phyloP scores from a whole-genome alignment of 2,329 filamentous ascomycete genomes.

The Hypomyces rosellus region DNA sequence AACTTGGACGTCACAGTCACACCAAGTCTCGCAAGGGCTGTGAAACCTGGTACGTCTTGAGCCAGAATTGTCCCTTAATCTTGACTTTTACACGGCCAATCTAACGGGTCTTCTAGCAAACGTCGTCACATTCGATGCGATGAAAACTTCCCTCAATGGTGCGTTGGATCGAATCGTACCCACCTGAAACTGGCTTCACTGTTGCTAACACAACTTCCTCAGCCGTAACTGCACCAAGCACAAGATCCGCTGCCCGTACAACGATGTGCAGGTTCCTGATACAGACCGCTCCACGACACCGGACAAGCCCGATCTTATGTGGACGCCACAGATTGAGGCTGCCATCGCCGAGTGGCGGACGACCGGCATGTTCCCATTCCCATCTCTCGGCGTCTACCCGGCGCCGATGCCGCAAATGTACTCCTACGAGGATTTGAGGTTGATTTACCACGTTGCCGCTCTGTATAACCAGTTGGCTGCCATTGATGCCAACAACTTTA shows the following conservation, averaged over 20 bases:
- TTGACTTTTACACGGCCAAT: not conserved
- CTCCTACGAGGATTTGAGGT: slow-evolving; percentile 69
- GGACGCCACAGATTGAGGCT: slow-evolving; percentile 78
- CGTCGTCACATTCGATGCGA: slow-evolving; percentile 95
- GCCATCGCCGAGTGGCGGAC: slow-evolving; percentile 77
- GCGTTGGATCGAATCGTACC: slow-evolving; percentile 27
- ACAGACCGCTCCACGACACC: slow-evolving; percentile 54
- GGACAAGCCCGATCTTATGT: slow-evolving; percentile 66
- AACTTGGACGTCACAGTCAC: slow-evolving; percentile 54
- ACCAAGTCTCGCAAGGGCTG: slow-evolving; percentile 98
- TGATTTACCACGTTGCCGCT: slow-evolving; percentile 85
- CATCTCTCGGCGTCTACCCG: slow-evolving; percentile 70
- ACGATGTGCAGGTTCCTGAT: slow-evolving; percentile 67
- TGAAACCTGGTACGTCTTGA: slow-evolving; percentile 66
- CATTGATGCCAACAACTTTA: slow-evolving; percentile 74
- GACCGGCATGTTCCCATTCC: slow-evolving; percentile 80
- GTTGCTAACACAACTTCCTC: slow-evolving; percentile 16
- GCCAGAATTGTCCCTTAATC: not conserved
- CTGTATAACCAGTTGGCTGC: slow-evolving; percentile 77
- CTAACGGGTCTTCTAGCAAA: slow-evolving; percentile 50
- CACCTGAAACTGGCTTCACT: not conserved
- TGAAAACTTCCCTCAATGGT: slow-evolving; percentile 97
- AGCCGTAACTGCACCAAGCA: slow-evolving; percentile 99
- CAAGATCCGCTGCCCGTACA: slow-evolving; percentile 96
- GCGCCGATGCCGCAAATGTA: slow-evolving; percentile 66